Base-by-base conservation (phyloP, 1,284 basidiomycete species). In the Phenoliferia sp. region DNA sequence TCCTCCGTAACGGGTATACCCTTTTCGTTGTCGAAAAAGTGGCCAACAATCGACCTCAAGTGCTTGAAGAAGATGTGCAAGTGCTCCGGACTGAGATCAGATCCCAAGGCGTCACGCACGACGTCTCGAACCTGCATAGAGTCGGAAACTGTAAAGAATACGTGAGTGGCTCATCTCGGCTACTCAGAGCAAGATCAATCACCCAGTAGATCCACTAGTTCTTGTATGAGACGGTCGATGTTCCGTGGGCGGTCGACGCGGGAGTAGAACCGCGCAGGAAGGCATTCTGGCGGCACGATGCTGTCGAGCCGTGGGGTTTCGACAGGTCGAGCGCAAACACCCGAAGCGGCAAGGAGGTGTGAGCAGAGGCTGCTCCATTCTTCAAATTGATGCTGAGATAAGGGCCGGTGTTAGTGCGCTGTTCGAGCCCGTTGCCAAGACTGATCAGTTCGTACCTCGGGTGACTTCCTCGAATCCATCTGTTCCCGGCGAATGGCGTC, bases 11-110 rank as follows among this genome's bases (percentile, higher is more conserved):
- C 50, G 26, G 52, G 61, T 32, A 35, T 39, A 4, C 48, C 61
- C 50, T 52, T 62, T 28, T 55, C 52, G 34, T 62, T 54, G 50
- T 54, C 50, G 61, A 54, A 55, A 35, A 62, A 62, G 50, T 62
- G 61, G 33, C 50, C 50, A 7, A 55, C 50, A 52, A 62, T 52
- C 16, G 50, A 35, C 33, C 39, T 34, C 50, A 62, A 52, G 61
- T 62, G 61, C 26, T 35, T 34, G 31, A 62, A 54, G 61, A 62
- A 62, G 33, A 55, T n/a, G 3, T 32, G 33, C 17, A 62, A 55
- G 28, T 62, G 48, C 9, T 22, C 10, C 32, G 31, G n/a, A 52
- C 50, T 55, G 50, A 62, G 61, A 34, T 62, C 50, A 34, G n/a
- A 26, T 9, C 50, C 48, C 26, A 62, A 35, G 5, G 35, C 50